A percentile compares a stretch with the other conserved stretches of the same genome.
These are phyloP conservation scores for Starmerella bombicola DNA, from an alignment of 805 yeast species.

Conservation along the genomic window DNA sequence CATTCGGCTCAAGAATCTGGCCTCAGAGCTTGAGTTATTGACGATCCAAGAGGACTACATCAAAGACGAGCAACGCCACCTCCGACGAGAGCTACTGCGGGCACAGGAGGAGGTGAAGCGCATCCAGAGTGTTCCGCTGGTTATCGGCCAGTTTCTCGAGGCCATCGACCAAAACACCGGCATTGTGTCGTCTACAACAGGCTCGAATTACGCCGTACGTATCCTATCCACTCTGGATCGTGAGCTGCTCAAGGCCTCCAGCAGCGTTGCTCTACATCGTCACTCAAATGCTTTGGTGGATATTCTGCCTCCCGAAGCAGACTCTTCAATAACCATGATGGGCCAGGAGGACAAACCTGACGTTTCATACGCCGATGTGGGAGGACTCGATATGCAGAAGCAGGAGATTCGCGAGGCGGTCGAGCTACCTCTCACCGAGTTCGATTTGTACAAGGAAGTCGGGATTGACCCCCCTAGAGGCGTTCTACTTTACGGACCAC, in stretches of 20 bases:
- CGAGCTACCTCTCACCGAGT: constrained; percentile 89
- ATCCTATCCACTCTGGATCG: constrained; percentile 89
- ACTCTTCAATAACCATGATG: constrained; percentile 85
- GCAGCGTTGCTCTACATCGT: constrained; percentile 94
- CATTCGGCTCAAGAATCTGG: constrained; percentile 70
- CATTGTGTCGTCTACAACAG: constrained; percentile 93
- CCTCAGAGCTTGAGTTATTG: constrained; percentile 77
- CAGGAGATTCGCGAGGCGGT: constrained; percentile 99
- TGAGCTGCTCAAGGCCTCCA: constrained; percentile 84
- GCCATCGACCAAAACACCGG: constrained; percentile 96
- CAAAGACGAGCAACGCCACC: constrained; percentile 94
- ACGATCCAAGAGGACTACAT: constrained; percentile 89
- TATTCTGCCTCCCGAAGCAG: constrained; percentile 97
- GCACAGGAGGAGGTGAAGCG: constrained; percentile 98
- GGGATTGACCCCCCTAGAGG: constrained; percentile 99
- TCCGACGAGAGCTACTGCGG: constrained; percentile 83
- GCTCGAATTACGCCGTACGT: constrained; percentile 92
- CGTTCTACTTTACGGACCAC: constrained; percentile 95
- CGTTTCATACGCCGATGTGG: constrained; percentile 94
- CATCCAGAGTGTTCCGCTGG: constrained; percentile 93
- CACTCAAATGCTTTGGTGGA: constrained; percentile 97
- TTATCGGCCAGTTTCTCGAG: constrained; percentile 94
- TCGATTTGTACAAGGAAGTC: constrained; percentile 88
- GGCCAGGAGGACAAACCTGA: constrained; percentile 93
- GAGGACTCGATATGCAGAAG: constrained; percentile 98